Percentiles rank a stretch among this genome's conserved stretches.
phyloP scores from a whole-genome alignment of 2,329 filamentous ascomycete species.

The Diplodia intermedia region DNA sequence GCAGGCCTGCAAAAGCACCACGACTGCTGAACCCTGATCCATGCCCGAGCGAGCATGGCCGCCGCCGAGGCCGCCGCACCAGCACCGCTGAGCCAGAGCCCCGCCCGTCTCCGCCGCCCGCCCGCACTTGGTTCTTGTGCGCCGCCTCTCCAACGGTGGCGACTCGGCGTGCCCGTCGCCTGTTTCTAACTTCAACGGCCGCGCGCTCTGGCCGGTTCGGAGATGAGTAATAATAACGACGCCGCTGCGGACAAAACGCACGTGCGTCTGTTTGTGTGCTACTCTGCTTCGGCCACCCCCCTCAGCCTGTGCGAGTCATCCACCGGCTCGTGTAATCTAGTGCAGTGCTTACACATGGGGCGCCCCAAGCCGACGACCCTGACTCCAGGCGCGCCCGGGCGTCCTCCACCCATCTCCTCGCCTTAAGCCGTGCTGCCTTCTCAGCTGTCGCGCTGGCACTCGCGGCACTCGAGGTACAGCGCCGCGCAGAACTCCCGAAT shows the following conservation, averaged over 20 bases:
- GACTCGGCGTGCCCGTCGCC: neutral
- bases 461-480: conserved; percentile 32
- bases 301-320: neutral
- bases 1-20: conserved; percentile 13
- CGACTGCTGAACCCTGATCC: conserved; percentile 21
- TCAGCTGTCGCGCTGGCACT: conserved; percentile 26
- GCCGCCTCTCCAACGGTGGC: conserved; percentile 1
- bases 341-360: conserved; percentile 1
- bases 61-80: conserved; percentile 19
- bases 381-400: neutral
- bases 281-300: neutral
- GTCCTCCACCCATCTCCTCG: neutral
- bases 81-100: neutral
- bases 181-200: neutral
- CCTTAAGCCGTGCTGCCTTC: neutral
- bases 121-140: neutral
- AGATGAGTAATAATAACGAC: conserved; percentile 1
- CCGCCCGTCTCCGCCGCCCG: neutral
- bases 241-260: neutral
- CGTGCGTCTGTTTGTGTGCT: neutral
- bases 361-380: neutral
- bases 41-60: conserved; percentile 28
- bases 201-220: conserved; percentile 1
- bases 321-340: conserved; percentile 4
- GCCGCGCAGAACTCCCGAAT: conserved; percentile 34